Conservation (phyloP, 352 stramenopile species). For the Phytophthora lateralis region DNA sequence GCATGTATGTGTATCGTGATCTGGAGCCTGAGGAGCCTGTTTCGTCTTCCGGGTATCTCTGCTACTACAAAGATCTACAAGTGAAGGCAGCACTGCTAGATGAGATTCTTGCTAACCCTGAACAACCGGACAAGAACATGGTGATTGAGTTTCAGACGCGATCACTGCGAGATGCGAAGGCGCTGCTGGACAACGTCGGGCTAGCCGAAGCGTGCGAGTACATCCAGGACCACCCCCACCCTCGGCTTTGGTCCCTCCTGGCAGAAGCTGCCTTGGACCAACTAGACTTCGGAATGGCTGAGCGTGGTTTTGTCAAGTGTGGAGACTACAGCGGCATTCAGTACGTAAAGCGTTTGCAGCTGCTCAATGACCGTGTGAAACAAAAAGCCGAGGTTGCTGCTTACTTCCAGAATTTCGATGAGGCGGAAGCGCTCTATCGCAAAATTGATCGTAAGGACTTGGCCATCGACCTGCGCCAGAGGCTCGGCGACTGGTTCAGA, state of each 20-base stretch:
- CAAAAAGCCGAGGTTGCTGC: conserved; percentile 90
- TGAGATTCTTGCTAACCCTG: conserved; percentile 84
- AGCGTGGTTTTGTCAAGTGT: conserved; percentile 92
- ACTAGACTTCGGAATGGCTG: conserved; percentile 92
- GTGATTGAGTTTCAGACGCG: conserved; percentile 91
- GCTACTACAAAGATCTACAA: conserved; percentile 88
- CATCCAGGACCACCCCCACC: conserved; percentile 88
- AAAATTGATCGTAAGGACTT: conserved; percentile 96
- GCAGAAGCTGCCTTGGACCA: conserved; percentile 90
- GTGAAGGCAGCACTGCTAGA: conserved; percentile 86
- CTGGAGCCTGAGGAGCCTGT: conserved; percentile 90
- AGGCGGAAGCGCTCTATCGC: conserved; percentile 90
- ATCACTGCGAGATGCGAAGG: conserved; percentile 85
- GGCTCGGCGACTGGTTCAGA: conserved; percentile 93
- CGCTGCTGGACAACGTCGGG: conserved; percentile 85
- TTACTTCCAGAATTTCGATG: conserved; percentile 93
- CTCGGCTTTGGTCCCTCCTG: conserved; percentile 86
- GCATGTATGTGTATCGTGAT: conserved; percentile 89
- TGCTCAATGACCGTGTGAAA: conserved; percentile 91
- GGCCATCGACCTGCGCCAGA: conserved; percentile 89
- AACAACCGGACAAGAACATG: conserved; percentile 77
- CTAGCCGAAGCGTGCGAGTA: conserved; percentile 80
- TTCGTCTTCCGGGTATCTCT: conserved; percentile 89
- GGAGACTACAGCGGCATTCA: conserved; percentile 93
- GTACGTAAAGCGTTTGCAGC: conserved; percentile 90